Percentiles rank a stretch among this genome's conserved stretches.
Evolutionary conservation across 2,329 filamentous ascomycete genomes (phyloP).

Genomic region (Epichloe sibirici): DNA sequence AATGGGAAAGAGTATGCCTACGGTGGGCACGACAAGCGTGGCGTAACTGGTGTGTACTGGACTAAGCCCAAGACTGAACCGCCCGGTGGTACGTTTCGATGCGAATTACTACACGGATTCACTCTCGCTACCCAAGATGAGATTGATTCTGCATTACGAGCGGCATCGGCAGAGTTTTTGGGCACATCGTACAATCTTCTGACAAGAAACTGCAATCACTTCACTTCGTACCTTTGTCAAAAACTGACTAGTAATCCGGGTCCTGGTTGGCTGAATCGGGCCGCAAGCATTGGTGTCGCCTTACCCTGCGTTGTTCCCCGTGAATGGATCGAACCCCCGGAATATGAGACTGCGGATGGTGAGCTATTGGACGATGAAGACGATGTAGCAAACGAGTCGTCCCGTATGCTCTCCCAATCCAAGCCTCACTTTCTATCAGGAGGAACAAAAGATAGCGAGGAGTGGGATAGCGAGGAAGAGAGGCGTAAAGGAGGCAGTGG

Average conservation of each 20-base stretch:
- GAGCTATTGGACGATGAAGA: conserved; percentile 50
- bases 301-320: conserved; percentile 71
- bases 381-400: conserved; percentile 36
- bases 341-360: conserved; percentile 60
- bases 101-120: conserved; percentile 67
- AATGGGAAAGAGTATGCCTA: conserved; percentile 74
- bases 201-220: conserved; percentile 81
- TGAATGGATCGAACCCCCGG: conserved; percentile 76
- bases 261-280: conserved; percentile 68
- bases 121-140: conserved; percentile 57
- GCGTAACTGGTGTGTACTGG: conserved; percentile 72
- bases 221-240: conserved; percentile 65
- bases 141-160: conserved; percentile 57
- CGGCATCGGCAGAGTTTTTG: conserved; percentile 58
- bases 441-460: conserved; percentile 15
- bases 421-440: conserved; percentile 19
- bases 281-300: conserved; percentile 70
- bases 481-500: conserved; percentile 25
- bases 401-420: conserved; percentile 43
- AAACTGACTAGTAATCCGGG: conserved; percentile 58
- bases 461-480: conserved; percentile 36
- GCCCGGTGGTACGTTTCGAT: conserved; percentile 65
- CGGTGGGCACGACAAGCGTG: conserved; percentile 62
- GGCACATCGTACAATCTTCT: conserved; percentile 71
- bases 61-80: conserved; percentile 61